Conservation (phyloP, 2,329 filamentous ascomycete species). For the Colletotrichum sp. region DNA sequence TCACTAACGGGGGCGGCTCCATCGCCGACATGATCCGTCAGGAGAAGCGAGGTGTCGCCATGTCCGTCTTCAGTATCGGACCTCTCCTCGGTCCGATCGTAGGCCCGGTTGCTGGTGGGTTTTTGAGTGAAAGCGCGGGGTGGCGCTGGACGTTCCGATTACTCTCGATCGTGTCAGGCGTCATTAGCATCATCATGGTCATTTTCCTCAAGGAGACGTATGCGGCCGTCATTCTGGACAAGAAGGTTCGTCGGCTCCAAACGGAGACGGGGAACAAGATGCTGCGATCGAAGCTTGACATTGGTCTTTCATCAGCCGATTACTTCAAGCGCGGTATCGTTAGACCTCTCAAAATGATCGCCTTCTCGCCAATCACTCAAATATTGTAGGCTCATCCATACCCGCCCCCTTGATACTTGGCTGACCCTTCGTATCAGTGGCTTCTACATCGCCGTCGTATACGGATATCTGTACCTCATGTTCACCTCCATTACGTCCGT, state of each 20-base stretch:
- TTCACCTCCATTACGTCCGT: slow-evolving; percentile 56
- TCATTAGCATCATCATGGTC: slow-evolving; percentile 39
- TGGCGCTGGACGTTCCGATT: slow-evolving; percentile 59
- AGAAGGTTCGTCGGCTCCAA: slow-evolving; percentile 46
- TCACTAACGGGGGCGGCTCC: slow-evolving; percentile 71
- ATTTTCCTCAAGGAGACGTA: slow-evolving; percentile 54
- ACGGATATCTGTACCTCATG: slow-evolving; percentile 55
- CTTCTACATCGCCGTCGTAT: slow-evolving; percentile 47
- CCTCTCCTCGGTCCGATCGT: slow-evolving; percentile 52
- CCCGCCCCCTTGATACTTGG: slow-evolving; percentile 26
- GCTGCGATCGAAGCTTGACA: slow-evolving; percentile 60
- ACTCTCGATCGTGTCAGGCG: slow-evolving; percentile 43
- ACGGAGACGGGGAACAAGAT: slow-evolving; percentile 56
- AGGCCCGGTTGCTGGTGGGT: slow-evolving; percentile 50
- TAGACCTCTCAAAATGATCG: slow-evolving; percentile 53
- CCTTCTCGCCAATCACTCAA: slow-evolving; percentile 49
- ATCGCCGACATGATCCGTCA: slow-evolving; percentile 68
- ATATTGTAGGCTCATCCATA: slow-evolving; percentile 31
- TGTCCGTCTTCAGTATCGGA: slow-evolving; percentile 53
- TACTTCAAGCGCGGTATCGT: slow-evolving; percentile 50
- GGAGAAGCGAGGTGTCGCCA: slow-evolving; percentile 61
- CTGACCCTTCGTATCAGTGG: not conserved
- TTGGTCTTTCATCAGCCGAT: slow-evolving; percentile 41
- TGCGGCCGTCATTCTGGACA: slow-evolving; percentile 48
- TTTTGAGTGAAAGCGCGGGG: slow-evolving; percentile 43